Conservation (phyloP, 495 filamentous ascomycete genomes). For the Hypoxylon fuscum region DNA sequence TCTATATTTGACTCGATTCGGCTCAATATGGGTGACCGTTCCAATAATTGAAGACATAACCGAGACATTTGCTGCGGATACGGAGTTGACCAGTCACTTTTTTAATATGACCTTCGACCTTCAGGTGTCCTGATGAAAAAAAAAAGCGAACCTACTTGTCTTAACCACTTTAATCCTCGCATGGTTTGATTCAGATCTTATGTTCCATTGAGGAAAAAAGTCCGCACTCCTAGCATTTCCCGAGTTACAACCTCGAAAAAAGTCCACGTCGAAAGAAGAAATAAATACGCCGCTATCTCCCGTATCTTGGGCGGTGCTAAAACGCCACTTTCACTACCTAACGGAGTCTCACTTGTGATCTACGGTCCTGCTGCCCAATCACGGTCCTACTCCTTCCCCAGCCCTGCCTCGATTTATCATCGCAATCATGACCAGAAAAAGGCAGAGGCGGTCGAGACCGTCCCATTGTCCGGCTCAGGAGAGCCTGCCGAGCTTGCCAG, state of each 20-base stretch:
- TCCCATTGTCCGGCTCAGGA: conserved; percentile 40
- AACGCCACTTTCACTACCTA: conserved; percentile 39
- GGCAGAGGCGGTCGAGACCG: conserved; percentile 39
- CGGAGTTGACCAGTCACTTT: conserved; percentile 37
- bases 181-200: conserved; percentile 15
- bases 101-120: conserved; percentile 20
- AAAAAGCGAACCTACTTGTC: conserved; percentile 13
- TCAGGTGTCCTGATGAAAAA: conserved; percentile 4
- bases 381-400: conserved; percentile 30
- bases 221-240: conserved; percentile 33
- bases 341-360: conserved; percentile 48
- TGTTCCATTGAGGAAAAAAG: conserved; percentile 26
- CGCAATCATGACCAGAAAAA: conserved; percentile 35
- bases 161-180: conserved; percentile 8
- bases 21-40: conserved; percentile 5
- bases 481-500: conserved; percentile 28
- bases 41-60: conserved; percentile 23
- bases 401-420: conserved; percentile 41
- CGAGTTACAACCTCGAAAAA: conserved; percentile 12
- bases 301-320: conserved; percentile 31
- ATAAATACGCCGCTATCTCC: conserved; percentile 39
- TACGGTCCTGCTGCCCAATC: conserved; percentile 44
- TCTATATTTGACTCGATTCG: conserved; percentile 8
- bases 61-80: conserved; percentile 32
- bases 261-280: conserved; percentile 32